A percentile compares a stretch with the other conserved stretches of the same genome.
Conservation (phyloP, 306 rosid species). For the Lathyrus tuberosus region DNA sequence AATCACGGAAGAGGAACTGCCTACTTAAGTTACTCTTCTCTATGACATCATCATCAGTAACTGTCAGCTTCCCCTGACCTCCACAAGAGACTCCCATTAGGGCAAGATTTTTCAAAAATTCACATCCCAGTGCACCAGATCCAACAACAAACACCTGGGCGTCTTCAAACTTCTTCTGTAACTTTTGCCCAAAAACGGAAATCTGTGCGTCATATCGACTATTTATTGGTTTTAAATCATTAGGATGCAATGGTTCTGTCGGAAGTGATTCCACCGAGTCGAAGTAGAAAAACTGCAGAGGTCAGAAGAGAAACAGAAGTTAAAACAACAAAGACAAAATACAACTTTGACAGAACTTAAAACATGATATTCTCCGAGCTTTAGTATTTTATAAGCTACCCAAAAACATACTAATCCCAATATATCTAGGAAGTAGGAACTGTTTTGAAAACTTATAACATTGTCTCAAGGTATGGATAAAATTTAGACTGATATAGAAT, state of each 20-base stretch:
- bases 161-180: slow-evolving; percentile 90
- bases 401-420: slow-evolving; percentile 16
- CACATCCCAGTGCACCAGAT: slow-evolving; percentile 97
- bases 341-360: slow-evolving; percentile 2
- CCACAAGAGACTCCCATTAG: slow-evolving; percentile 98
- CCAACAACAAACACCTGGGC: slow-evolving; percentile 86
- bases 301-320: slow-evolving; percentile 40
- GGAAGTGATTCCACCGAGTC: slow-evolving; percentile 98
- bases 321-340: slow-evolving; percentile 33
- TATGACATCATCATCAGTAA: slow-evolving; percentile 97
- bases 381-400: slow-evolving; percentile 6
- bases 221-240: slow-evolving; percentile 75
- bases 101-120: slow-evolving; percentile 84
- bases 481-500: slow-evolving; percentile 8
- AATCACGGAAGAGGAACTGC: slow-evolving; percentile 98
- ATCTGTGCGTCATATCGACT: slow-evolving; percentile 97
- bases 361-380: neutral
- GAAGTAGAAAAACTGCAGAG: slow-evolving; percentile 85
- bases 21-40: slow-evolving; percentile 97
- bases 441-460: neutral
- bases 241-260: slow-evolving; percentile 70
- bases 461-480: slow-evolving; percentile 11
- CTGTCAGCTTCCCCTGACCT: slow-evolving; percentile 69
- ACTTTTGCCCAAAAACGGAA: slow-evolving; percentile 89
- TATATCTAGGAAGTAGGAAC: slow-evolving; percentile 12